These are phyloP conservation scores for Aspergillus fijiensis DNA, from an alignment of 2,329 filamentous ascomycete genomes.

Conservation along the genomic window DNA sequence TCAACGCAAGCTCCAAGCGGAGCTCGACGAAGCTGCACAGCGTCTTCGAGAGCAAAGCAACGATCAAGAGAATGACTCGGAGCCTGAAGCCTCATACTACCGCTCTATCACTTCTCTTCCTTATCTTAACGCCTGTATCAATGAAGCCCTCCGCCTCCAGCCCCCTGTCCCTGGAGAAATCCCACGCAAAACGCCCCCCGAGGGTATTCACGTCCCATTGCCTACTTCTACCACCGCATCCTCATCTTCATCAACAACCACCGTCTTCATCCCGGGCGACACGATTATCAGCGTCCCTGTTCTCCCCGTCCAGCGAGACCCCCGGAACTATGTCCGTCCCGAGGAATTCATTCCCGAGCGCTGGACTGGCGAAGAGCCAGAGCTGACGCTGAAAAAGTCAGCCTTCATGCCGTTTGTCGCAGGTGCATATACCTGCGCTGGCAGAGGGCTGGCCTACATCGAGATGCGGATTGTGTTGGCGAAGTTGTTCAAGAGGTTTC, in stretches of 20 bases:
- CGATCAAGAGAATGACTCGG: not conserved
- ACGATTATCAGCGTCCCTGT: not conserved
- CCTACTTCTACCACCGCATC: not conserved
- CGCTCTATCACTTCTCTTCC: constrained; percentile 3
- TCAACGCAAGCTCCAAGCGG: not conserved
- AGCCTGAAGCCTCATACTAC: not conserved
- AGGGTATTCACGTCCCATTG: not conserved
- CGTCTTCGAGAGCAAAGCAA: not conserved
- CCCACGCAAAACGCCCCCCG: not conserved
- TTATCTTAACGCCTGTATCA: not conserved
- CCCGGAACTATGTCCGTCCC: not conserved
- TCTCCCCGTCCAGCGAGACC: not conserved
- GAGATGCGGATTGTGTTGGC: not conserved
- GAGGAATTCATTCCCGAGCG: not conserved
- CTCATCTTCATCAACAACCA: not conserved
- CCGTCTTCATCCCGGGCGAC: not conserved
- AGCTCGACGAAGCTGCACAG: not conserved
- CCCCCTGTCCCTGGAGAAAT: not conserved
- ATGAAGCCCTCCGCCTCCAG: not conserved
- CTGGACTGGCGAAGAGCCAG: not conserved
- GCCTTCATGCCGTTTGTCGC: not conserved
- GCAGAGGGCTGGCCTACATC: not conserved
- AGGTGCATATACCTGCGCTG: not conserved
- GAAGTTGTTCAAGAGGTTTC: not conserved
- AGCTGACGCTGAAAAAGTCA: not conserved